These are phyloP conservation scores for Penicillium sp. DNA, from an alignment of 2,329 filamentous ascomycete species.

Conservation along the genomic window DNA sequence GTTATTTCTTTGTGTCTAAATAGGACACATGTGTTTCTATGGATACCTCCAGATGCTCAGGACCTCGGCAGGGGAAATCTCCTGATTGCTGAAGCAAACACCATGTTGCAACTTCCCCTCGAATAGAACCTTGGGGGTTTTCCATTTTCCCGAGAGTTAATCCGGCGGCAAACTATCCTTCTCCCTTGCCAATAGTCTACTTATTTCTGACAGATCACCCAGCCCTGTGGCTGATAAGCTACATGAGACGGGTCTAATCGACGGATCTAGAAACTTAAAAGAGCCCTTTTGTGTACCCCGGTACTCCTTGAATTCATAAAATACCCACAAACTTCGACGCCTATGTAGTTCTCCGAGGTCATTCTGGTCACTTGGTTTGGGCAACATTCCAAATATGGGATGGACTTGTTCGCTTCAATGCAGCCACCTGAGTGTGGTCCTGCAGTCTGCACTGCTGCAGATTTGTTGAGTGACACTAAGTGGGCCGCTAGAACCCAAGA, in stretches of 20 bases:
- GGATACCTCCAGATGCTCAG: too few species aligned
- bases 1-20: too few species aligned
- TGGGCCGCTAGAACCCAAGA: not conserved
- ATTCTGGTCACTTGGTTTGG: not conserved
- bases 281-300: not conserved
- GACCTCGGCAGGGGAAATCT: too few species aligned
- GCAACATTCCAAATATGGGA: slow-evolving; percentile 4
- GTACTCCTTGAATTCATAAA: not conserved
- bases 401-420: not conserved
- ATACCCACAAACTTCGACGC: too few species aligned
- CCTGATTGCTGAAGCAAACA: too few species aligned
- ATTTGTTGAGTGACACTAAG: not conserved
- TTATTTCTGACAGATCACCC: slow-evolving; percentile 13
- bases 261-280: not conserved
- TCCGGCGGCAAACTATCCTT: not conserved
- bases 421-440: not conserved
- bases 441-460: not conserved
- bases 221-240: not conserved
- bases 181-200: slow-evolving; percentile 2
- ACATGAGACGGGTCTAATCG: not conserved
- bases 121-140: not conserved
- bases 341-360: not conserved
- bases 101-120: too few species aligned
- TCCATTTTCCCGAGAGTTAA: not conserved
- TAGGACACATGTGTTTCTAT: too few species aligned